These are phyloP conservation scores for Linum trigynum DNA, from an alignment of 345 rosid species.

Conservation along the genomic window DNA sequence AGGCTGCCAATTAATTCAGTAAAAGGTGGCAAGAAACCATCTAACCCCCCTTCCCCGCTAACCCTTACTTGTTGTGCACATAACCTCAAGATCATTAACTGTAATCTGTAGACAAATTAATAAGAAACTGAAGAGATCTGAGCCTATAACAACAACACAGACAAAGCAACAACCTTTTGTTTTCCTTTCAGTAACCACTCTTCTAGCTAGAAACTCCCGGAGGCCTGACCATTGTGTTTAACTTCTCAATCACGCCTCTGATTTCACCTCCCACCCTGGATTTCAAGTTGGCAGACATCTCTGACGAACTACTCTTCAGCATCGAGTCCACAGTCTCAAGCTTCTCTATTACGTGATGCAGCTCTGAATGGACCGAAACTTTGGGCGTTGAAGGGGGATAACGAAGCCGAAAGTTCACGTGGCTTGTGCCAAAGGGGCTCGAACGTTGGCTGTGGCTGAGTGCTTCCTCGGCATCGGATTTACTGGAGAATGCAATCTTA, in stretches of 20 bases:
- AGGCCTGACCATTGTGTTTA: slow-evolving; percentile 15
- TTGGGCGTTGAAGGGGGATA: slow-evolving; percentile 13
- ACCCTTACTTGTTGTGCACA: neutral
- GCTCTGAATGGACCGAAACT: slow-evolving; percentile 12
- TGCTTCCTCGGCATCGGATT: slow-evolving; percentile 59
- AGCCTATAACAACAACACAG: neutral
- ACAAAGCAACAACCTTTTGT: neutral
- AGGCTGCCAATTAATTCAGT: neutral
- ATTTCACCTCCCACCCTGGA: slow-evolving; percentile 38
- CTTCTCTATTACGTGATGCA: slow-evolving; percentile 31
- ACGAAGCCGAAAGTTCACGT: slow-evolving; percentile 32
- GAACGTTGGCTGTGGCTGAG: slow-evolving; percentile 36
- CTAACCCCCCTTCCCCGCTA: neutral
- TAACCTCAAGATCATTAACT: neutral
- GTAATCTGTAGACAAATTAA: neutral
- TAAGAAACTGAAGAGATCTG: neutral
- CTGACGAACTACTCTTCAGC: slow-evolving; percentile 27
- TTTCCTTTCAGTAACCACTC: neutral
- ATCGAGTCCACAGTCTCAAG: slow-evolving; percentile 34
- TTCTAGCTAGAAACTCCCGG: neutral
- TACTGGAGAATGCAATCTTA: slow-evolving; percentile 36
- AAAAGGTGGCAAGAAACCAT: neutral
- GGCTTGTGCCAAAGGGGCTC: slow-evolving; percentile 39
- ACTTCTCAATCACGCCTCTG: slow-evolving; percentile 35
- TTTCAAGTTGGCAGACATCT: slow-evolving; percentile 30